Percentiles rank a stretch among this genome's conserved stretches.
Conservation (phyloP, 495 filamentous ascomycete species). For the Bryoglossum gracile region DNA sequence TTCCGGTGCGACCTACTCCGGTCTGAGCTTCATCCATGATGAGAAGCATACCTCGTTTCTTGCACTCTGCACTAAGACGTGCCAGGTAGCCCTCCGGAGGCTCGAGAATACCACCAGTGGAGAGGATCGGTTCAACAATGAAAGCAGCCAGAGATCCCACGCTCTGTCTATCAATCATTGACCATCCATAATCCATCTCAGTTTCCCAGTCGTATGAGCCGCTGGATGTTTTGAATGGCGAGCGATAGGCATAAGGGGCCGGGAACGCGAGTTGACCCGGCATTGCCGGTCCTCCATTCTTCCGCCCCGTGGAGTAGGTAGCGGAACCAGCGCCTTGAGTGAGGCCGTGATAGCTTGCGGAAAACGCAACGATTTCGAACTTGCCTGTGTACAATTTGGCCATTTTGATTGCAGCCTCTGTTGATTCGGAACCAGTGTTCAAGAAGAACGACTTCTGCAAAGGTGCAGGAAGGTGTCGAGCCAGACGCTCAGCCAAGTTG, state of each 20-base stretch:
- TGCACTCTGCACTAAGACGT: slow-evolving; percentile 53
- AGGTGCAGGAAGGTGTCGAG: slow-evolving; percentile 33
- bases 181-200: slow-evolving; percentile 69
- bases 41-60: slow-evolving; percentile 57
- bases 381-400: slow-evolving; percentile 51
- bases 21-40: slow-evolving; percentile 76
- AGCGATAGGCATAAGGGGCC: slow-evolving; percentile 45
- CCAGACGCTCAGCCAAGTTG: slow-evolving; percentile 34
- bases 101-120: slow-evolving; percentile 48
- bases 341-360: slow-evolving; percentile 47
- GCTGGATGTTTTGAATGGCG: slow-evolving; percentile 37
- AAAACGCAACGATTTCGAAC: slow-evolving; percentile 48
- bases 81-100: slow-evolving; percentile 55
- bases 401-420: slow-evolving; percentile 59
- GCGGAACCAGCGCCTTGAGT: slow-evolving; percentile 37
- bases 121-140: slow-evolving; percentile 60
- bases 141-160: slow-evolving; percentile 64
- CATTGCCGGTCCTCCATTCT: slow-evolving; percentile 40
- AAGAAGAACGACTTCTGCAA: slow-evolving; percentile 39
- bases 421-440: slow-evolving; percentile 60
- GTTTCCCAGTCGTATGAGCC: slow-evolving; percentile 41
- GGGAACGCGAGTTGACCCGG: slow-evolving; percentile 56
- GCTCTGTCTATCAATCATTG: slow-evolving; percentile 55
- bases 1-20: slow-evolving; percentile 63
- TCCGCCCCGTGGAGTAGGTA: slow-evolving; percentile 42